Evolutionary conservation across 2,329 filamentous ascomycete genomes (phyloP).

Genomic region (Madurella mycetomatis): DNA sequence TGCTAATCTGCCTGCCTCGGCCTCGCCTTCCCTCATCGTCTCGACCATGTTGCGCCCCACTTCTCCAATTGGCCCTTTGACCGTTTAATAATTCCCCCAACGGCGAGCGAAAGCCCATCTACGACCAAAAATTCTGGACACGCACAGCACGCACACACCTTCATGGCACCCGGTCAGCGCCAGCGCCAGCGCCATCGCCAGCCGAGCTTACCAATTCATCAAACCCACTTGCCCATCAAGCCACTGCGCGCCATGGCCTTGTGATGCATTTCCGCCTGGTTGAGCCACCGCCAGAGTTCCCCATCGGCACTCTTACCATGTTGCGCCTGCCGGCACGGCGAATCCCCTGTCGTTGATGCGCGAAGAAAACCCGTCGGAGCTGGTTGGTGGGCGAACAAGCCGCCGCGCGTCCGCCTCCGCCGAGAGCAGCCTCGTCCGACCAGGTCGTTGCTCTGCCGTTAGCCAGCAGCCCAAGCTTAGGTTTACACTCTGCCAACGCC

Average conservation of each 20-base stretch:
- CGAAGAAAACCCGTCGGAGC: constrained; percentile 17
- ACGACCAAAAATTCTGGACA: constrained; percentile 10
- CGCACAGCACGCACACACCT: constrained; percentile 1
- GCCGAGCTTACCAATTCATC: constrained; percentile 6
- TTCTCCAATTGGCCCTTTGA: constrained; percentile 23
- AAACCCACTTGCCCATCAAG: constrained; percentile 15
- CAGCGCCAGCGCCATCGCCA: constrained; percentile 2
- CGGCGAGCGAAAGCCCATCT: constrained; percentile 17
- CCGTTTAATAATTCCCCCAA: constrained; percentile 16
- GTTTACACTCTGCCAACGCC: background rate
- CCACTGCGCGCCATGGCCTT: constrained; percentile 22
- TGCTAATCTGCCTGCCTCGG: constrained; percentile 1
- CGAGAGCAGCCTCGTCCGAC: background rate
- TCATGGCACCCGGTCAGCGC: constrained; percentile 9
- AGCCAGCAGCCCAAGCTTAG: background rate
- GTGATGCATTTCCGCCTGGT: constrained; percentile 25
- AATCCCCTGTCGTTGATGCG: constrained; percentile 25
- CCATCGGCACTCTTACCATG: constrained; percentile 18
- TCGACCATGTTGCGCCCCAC: constrained; percentile 17
- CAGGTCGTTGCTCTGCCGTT: background rate
- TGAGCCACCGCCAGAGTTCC: constrained; percentile 6
- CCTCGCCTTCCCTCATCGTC: background rate
- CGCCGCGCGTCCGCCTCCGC: constrained; percentile 12
- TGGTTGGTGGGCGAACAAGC: constrained; percentile 24
- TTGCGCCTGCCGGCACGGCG: constrained; percentile 22